phyloP scores from a whole-genome alignment of 306 rosid genomes.

The Fragaria iinumae region DNA sequence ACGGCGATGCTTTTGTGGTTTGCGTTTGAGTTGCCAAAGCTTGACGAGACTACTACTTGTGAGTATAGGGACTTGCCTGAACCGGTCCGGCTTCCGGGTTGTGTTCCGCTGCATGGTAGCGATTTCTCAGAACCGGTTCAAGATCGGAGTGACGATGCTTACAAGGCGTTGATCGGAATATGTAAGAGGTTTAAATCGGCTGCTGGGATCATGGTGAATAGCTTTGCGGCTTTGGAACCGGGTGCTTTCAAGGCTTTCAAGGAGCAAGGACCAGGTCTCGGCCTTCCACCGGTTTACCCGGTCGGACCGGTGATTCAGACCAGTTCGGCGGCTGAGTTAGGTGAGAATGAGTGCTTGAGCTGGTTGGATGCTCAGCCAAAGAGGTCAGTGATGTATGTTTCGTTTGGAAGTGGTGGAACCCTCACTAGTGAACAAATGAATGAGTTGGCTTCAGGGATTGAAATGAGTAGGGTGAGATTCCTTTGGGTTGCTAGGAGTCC shows the following conservation, averaged over 20 bases:
- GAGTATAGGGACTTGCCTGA: slow-evolving; percentile 21
- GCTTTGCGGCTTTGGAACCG: slow-evolving; percentile 21
- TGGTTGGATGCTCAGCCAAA: slow-evolving; percentile 24
- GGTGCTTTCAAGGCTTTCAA: slow-evolving; percentile 26
- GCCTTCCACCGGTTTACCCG: slow-evolving; percentile 1
- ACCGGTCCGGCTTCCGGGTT: slow-evolving; percentile 26
- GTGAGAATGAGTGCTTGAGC: slow-evolving; percentile 15
- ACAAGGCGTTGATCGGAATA: not conserved
- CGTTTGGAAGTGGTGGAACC: slow-evolving; percentile 26
- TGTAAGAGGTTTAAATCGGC: not conserved
- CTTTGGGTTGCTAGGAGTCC: slow-evolving; percentile 17
- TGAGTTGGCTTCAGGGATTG: slow-evolving; percentile 24
- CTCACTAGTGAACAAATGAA: slow-evolving; percentile 3
- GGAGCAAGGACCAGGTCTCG: not conserved
- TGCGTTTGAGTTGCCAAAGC: slow-evolving; percentile 4
- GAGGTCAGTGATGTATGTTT: slow-evolving; percentile 11
- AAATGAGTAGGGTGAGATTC: slow-evolving; percentile 15
- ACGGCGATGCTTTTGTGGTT: not conserved
- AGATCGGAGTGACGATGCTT: slow-evolving; percentile 7
- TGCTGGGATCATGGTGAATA: slow-evolving; percentile 21
- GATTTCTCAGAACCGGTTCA: slow-evolving; percentile 14
- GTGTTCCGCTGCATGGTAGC: slow-evolving; percentile 21
- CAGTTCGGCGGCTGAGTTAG: not conserved
- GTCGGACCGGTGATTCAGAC: slow-evolving; percentile 23
- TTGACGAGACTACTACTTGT: slow-evolving; percentile 6